phyloP scores from a whole-genome alignment of 2,329 filamentous ascomycete species.

The Cercospora canescens region DNA sequence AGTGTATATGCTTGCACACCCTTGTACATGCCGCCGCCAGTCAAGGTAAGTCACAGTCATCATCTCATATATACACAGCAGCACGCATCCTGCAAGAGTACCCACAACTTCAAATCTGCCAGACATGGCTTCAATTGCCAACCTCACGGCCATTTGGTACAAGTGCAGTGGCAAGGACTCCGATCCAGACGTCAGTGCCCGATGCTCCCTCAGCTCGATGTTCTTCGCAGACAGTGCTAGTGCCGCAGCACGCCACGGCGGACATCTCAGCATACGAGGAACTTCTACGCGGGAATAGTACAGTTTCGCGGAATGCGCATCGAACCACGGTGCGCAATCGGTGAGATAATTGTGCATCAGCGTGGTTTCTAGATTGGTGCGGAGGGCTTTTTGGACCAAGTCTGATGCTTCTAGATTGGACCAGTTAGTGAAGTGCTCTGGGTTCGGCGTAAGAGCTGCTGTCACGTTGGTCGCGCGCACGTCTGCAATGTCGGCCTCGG shows the following conservation, averaged over 20 bases:
- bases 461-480: slow-evolving; percentile 1
- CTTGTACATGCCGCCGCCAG: slow-evolving; percentile 19
- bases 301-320: slow-evolving; percentile 13
- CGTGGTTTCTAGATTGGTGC: slow-evolving; percentile 12
- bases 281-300: slow-evolving; percentile 18
- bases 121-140: slow-evolving; percentile 19
- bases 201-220: slow-evolving; percentile 14
- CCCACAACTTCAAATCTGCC: slow-evolving; percentile 17
- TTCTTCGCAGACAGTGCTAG: slow-evolving; percentile 19
- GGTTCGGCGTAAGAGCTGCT: slow-evolving; percentile 7
- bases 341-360: slow-evolving; percentile 20
- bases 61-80: slow-evolving; percentile 18
- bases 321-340: slow-evolving; percentile 19
- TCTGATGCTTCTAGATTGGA: slow-evolving; percentile 14
- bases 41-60: slow-evolving; percentile 21
- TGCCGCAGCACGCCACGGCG: slow-evolving; percentile 18
- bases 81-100: slow-evolving; percentile 16
- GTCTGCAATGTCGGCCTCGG: slow-evolving; percentile 1
- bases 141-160: slow-evolving; percentile 17
- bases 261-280: slow-evolving; percentile 15
- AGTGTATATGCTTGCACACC: slow-evolving; percentile 19
- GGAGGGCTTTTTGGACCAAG: slow-evolving; percentile 14
- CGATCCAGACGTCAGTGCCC: slow-evolving; percentile 5
- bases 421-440: slow-evolving; percentile 16
- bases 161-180: slow-evolving; percentile 15